A percentile compares a stretch with the other conserved stretches of the same genome.
These are phyloP conservation scores for Vicia faba DNA, from an alignment of 306 rosid species.

Conservation along the genomic window DNA sequence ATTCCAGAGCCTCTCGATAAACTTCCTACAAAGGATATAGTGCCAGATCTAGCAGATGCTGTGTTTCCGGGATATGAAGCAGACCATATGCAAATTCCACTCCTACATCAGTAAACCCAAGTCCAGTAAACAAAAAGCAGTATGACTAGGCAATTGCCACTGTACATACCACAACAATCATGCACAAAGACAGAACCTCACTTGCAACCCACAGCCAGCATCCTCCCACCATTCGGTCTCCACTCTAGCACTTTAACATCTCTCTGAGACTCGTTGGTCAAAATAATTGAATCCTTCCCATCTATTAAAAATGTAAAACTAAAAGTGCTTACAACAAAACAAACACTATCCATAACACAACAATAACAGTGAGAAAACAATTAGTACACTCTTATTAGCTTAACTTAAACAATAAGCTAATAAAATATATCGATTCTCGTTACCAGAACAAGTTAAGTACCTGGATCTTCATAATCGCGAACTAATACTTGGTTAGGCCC, in stretches of 20 bases:
- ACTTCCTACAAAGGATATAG: constrained; percentile 72
- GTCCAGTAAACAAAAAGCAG: constrained; percentile 31
- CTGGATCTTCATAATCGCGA: constrained; percentile 78
- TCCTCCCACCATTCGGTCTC: constrained; percentile 91
- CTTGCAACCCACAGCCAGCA: constrained; percentile 86
- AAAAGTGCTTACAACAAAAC: constrained; percentile 1
- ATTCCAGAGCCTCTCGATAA: constrained; percentile 83
- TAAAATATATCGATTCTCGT: not conserved
- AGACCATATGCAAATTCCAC: constrained; percentile 87
- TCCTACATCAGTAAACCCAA: constrained; percentile 48
- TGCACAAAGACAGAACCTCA: constrained; percentile 50
- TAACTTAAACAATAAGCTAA: not conserved
- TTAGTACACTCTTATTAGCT: no score
- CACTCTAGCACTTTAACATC: constrained; percentile 81
- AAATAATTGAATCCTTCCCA: constrained; percentile 77
- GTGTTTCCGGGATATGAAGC: constrained; percentile 91
- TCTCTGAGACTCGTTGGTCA: constrained; percentile 72
- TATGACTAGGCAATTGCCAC: not conserved
- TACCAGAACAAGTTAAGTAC: constrained; percentile 42
- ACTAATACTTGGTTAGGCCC: constrained; percentile 67
- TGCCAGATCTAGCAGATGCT: constrained; percentile 80
- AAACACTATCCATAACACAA: constrained; percentile 6
- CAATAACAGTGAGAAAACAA: no score
- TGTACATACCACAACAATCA: constrained; percentile 1
- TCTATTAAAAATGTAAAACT: constrained; percentile 52